phyloP scores from a whole-genome alignment of 2,329 filamentous ascomycete genomes.

The Ceratocystis colombiana region DNA sequence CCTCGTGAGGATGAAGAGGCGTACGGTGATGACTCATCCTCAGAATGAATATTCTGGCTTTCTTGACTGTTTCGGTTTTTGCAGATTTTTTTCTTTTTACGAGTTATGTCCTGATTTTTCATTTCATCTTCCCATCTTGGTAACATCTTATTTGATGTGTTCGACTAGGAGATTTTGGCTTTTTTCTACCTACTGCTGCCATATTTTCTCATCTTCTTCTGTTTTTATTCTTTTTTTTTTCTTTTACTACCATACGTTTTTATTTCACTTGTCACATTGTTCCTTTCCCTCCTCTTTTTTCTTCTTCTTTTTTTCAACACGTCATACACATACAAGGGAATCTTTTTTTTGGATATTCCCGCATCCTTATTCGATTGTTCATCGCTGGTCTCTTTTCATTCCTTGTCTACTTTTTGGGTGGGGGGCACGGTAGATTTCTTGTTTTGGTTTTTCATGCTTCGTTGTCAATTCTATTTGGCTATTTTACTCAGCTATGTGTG shows the following conservation, averaged over 20 bases:
- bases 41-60: neutral
- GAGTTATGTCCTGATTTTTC: slow-evolving; percentile 11
- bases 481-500: neutral
- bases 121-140: neutral
- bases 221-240: neutral
- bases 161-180: neutral
- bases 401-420: neutral
- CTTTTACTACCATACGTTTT: neutral
- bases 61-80: slow-evolving; percentile 19
- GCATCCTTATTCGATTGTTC: neutral
- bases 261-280: neutral
- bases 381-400: slow-evolving; percentile 5
- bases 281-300: slow-evolving; percentile 5
- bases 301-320: slow-evolving; percentile 1
- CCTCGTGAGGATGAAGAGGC: slow-evolving; percentile 38
- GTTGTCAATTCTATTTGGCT: neutral
- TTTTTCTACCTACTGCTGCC: neutral
- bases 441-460: neutral
- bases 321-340: slow-evolving; percentile 1
- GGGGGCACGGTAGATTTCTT: slow-evolving; percentile 8
- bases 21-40: neutral
- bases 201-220: too few relatives aligned
- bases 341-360: neutral
- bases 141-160: neutral
- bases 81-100: slow-evolving; percentile 12